A percentile compares a stretch with the other conserved stretches of the same genome.
Evolutionary conservation across 2,329 filamentous ascomycete genomes (phyloP).

Genomic region (Sarocladiaceae sp.): DNA sequence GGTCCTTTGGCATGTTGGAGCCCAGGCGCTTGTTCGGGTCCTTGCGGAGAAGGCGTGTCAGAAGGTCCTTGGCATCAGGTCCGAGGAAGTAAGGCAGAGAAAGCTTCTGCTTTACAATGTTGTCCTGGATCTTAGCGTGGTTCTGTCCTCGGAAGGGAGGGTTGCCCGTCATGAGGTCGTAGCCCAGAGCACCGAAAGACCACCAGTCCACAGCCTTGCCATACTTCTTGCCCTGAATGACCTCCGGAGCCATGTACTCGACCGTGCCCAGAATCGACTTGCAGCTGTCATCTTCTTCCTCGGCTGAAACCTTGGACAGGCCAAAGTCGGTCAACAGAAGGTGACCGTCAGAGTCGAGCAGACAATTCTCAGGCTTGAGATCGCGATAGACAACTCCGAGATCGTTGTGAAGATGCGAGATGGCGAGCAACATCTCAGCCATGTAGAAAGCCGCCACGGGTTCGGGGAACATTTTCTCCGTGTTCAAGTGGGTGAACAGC

Average conservation of each 20-base stretch:
- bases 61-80: slow-evolving; percentile 87
- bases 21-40: slow-evolving; percentile 89
- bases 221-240: slow-evolving; percentile 83
- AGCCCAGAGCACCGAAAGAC: slow-evolving; percentile 91
- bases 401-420: slow-evolving; percentile 87
- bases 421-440: slow-evolving; percentile 93
- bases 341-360: slow-evolving; percentile 87
- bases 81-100: slow-evolving; percentile 85
- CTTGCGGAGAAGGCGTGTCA: slow-evolving; percentile 85
- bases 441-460: slow-evolving; percentile 92
- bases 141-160: slow-evolving; percentile 90
- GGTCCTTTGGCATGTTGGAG: slow-evolving; percentile 81
- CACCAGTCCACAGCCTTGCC: slow-evolving; percentile 98
- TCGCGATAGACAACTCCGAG: slow-evolving; percentile 96
- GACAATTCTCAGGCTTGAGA: slow-evolving; percentile 95
- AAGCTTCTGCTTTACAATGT: slow-evolving; percentile 91
- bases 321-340: slow-evolving; percentile 95
- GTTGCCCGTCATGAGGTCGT: slow-evolving; percentile 86
- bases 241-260: slow-evolving; percentile 98
- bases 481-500: slow-evolving; percentile 89
- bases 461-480: slow-evolving; percentile 94
- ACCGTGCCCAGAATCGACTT: slow-evolving; percentile 91
- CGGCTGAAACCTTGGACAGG: slow-evolving; percentile 86
- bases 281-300: slow-evolving; percentile 56
- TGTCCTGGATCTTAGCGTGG: slow-evolving; percentile 91